Evolutionary conservation across 768 basidiomycete genomes (phyloP).

Genomic region (Hygrocybe punicea): DNA sequence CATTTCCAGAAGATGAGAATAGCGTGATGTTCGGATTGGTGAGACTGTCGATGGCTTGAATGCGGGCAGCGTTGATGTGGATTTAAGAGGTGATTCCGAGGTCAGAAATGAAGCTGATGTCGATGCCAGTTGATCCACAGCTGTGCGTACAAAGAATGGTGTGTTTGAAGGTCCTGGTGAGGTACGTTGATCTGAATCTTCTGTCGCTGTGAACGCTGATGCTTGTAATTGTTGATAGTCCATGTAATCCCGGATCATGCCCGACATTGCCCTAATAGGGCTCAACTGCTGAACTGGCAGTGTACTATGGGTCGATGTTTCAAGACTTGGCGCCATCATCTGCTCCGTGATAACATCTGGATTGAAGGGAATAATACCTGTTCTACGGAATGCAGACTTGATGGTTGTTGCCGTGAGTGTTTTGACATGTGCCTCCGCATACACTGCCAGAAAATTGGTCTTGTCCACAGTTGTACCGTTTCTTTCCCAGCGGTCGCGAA

Average conservation of each 20-base stretch:
- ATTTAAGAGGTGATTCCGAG: background rate
- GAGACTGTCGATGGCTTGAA: background rate
- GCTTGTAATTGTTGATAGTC: background rate
- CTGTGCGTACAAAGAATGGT: background rate
- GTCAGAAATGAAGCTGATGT: background rate
- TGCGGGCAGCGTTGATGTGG: background rate
- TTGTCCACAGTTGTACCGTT: conserved; percentile 21
- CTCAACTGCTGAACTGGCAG: conserved; percentile 11
- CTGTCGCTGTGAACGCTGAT: too few species aligned
- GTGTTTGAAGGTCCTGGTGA: background rate
- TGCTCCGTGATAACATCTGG: conserved; percentile 13
- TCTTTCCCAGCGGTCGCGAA: conserved; percentile 11
- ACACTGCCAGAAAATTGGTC: conserved; percentile 27
- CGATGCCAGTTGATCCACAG: background rate
- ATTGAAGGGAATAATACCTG: conserved; percentile 20
- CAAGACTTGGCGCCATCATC: conserved; percentile 24
- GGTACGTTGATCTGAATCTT: background rate
- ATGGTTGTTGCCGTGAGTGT: conserved; percentile 12
- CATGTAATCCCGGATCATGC: background rate
- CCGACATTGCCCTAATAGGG: background rate
- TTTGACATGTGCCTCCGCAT: conserved; percentile 11
- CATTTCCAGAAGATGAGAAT: background rate
- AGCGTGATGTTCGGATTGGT: background rate
- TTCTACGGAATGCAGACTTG: conserved; percentile 19
- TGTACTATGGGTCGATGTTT: conserved; percentile 15